Percentiles rank a stretch among this genome's conserved stretches.
Evolutionary conservation across 2,329 filamentous ascomycete species (phyloP).

Genomic region (Microcera coccophila): DNA sequence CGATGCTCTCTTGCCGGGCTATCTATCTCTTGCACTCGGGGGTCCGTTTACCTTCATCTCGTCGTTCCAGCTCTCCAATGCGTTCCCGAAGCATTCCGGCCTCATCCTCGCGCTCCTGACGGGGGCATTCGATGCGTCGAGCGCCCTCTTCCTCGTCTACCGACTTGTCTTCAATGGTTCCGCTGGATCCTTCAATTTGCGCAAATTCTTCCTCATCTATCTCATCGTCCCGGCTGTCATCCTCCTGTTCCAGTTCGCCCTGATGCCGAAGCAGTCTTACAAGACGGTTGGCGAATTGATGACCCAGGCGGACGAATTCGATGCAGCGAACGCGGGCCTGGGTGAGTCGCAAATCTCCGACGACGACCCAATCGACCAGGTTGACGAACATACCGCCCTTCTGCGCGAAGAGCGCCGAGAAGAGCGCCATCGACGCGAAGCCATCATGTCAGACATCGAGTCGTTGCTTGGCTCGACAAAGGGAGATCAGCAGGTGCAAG

Average conservation of each 20-base stretch:
- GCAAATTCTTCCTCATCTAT: constrained; percentile 69
- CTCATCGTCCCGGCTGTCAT: constrained; percentile 67
- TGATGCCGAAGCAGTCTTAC: constrained; percentile 75
- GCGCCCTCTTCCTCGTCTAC: constrained; percentile 72
- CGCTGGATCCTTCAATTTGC: constrained; percentile 52
- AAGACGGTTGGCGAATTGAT: constrained; percentile 83
- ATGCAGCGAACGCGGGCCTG: constrained; percentile 30
- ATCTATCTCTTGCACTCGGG: constrained; percentile 71
- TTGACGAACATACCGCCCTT: constrained; percentile 55
- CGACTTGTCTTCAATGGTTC: constrained; percentile 64
- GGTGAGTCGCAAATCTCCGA: constrained; percentile 16
- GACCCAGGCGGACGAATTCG: constrained; percentile 59
- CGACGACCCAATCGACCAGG: constrained; percentile 46
- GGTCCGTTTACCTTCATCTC: constrained; percentile 80
- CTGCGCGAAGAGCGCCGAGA: constrained; percentile 55
- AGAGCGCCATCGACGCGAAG: constrained; percentile 57
- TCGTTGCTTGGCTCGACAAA: constrained; percentile 63
- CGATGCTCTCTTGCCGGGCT: constrained; percentile 71
- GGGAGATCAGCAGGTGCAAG: constrained; percentile 59
- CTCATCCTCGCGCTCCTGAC: constrained; percentile 77
- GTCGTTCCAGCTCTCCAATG: constrained; percentile 79
- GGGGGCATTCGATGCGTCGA: constrained; percentile 79
- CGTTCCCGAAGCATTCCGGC: constrained; percentile 72
- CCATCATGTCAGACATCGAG: constrained; percentile 66
- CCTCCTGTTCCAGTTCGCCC: constrained; percentile 59